Evolutionary conservation across 169 alveolate genomes (phyloP).

Genomic region (Plasmodium sp.): DNA sequence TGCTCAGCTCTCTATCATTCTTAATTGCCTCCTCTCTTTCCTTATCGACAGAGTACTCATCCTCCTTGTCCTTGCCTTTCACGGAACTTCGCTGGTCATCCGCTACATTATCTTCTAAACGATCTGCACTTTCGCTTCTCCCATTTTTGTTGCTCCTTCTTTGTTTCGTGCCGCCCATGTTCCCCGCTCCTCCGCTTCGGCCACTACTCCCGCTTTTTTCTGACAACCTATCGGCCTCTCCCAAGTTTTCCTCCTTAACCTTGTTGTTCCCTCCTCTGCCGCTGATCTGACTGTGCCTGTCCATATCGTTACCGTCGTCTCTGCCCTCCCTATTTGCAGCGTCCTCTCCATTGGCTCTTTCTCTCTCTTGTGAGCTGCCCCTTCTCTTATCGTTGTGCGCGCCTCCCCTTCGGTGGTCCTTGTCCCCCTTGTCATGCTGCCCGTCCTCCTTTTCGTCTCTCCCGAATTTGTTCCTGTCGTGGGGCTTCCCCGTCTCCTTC

Average conservation of each 20-base stretch:
- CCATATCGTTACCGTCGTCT: not conserved
- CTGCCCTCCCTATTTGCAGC: not conserved
- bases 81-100: not conserved
- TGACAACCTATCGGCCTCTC: not conserved
- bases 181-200: not conserved
- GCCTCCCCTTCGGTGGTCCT: not conserved
- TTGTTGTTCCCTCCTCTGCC: constrained; percentile 5
- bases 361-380: not conserved
- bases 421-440: not conserved
- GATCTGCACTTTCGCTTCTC: not conserved
- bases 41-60: not conserved
- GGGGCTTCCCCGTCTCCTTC: too few species aligned
- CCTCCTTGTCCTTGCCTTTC: not conserved
- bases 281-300: not conserved
- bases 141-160: not conserved
- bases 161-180: not conserved
- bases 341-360: not conserved
- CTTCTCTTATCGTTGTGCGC: not conserved
- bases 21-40: not conserved
- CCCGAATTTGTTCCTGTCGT: not conserved
- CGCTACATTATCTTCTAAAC: not conserved
- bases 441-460: not conserved
- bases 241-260: not conserved
- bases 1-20: constrained; percentile 19
- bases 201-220: not conserved